phyloP scores from a whole-genome alignment of 2,329 filamentous ascomycete species.

The Alternaria arbusti region DNA sequence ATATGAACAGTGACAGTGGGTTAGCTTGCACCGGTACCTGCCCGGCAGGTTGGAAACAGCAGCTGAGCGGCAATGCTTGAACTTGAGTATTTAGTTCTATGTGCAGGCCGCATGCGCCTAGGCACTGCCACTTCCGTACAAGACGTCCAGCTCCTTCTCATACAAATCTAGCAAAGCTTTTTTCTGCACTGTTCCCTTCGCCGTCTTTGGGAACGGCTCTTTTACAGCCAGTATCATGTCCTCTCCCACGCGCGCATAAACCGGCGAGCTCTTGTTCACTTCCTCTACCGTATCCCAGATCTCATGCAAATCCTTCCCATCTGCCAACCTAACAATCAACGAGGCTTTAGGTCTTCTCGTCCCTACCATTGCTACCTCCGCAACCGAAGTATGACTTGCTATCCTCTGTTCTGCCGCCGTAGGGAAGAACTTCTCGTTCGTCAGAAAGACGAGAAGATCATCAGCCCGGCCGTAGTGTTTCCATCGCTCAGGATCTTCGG shows the following conservation, averaged over 20 bases:
- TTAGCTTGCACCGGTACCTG: slow-evolving; percentile 34
- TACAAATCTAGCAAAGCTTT: slow-evolving; percentile 51
- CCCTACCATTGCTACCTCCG: slow-evolving; percentile 43
- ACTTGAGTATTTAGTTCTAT: not conserved
- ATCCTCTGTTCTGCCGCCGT: slow-evolving; percentile 27
- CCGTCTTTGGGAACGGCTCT: slow-evolving; percentile 55
- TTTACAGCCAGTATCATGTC: slow-evolving; percentile 53
- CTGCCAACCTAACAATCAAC: slow-evolving; percentile 31
- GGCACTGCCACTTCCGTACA: slow-evolving; percentile 3
- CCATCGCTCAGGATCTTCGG: slow-evolving; percentile 13
- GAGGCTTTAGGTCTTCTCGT: slow-evolving; percentile 35
- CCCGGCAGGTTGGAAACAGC: slow-evolving; percentile 31
- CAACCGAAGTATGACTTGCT: slow-evolving; percentile 31
- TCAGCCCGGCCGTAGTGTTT: slow-evolving; percentile 27
- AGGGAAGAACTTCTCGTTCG: slow-evolving; percentile 31
- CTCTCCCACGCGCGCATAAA: slow-evolving; percentile 53
- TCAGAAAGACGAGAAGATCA: slow-evolving; percentile 26
- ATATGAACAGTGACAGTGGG: slow-evolving; percentile 36
- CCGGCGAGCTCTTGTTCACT: slow-evolving; percentile 51
- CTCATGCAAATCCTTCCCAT: slow-evolving; percentile 46
- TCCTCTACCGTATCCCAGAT: slow-evolving; percentile 55
- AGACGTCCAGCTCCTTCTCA: slow-evolving; percentile 10
- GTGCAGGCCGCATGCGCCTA: not conserved
- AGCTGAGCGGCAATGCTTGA: slow-evolving; percentile 32
- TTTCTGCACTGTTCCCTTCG: slow-evolving; percentile 56